These are phyloP conservation scores for Astragalus glycyphyllos DNA, from an alignment of 306 rosid species.

Conservation along the genomic window DNA sequence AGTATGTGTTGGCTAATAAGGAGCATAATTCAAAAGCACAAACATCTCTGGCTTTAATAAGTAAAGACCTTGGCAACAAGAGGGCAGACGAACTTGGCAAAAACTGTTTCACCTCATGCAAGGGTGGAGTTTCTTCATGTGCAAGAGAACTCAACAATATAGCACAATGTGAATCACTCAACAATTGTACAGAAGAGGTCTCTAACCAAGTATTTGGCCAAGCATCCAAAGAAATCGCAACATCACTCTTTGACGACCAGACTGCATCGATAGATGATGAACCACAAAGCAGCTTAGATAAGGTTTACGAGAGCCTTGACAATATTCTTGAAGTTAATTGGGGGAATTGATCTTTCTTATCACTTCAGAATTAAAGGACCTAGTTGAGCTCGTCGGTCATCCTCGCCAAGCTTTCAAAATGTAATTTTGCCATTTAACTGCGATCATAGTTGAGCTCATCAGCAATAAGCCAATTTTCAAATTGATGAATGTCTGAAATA, in stretches of 20 bases:
- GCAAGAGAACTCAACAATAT: background rate
- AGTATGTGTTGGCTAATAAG: conserved; percentile 44
- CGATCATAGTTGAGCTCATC: too few species aligned
- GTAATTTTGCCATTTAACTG: too few species aligned
- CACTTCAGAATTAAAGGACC: too few species aligned
- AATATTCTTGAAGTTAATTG: conserved; percentile 21
- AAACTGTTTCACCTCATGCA: too few species aligned
- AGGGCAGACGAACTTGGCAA: conserved; percentile 11
- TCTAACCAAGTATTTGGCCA: background rate
- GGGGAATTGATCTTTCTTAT: conserved; percentile 8
- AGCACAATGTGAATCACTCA: background rate
- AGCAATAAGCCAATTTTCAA: too few species aligned
- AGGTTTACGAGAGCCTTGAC: conserved; percentile 1
- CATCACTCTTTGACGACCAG: background rate
- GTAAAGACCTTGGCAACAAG: conserved; percentile 35
- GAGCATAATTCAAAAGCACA: conserved; percentile 12
- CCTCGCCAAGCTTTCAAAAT: too few species aligned
- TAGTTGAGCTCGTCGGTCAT: too few species aligned
- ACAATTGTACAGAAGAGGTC: background rate
- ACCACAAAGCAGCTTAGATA: background rate
- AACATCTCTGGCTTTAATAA: conserved; percentile 24
- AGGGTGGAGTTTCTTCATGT: conserved; percentile 16
- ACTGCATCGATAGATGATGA: background rate
- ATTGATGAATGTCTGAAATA: too few species aligned
- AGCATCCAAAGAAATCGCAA: background rate